These are phyloP conservation scores for Fraxinus latifolia DNA, from an alignment of 305 asterid species.

Conservation along the genomic window DNA sequence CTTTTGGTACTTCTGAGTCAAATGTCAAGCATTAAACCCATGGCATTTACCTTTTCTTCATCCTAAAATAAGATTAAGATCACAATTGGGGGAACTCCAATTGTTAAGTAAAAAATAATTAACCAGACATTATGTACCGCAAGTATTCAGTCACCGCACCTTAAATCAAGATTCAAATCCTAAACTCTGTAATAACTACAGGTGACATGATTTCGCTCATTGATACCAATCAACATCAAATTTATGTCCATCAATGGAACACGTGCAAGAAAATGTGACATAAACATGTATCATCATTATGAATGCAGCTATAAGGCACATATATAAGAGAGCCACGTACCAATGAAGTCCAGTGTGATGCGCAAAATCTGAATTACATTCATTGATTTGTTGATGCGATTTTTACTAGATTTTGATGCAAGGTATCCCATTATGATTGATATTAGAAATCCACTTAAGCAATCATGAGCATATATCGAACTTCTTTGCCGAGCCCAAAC, in stretches of 20 bases:
- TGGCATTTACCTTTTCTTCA: neutral
- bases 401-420: conserved; percentile 64
- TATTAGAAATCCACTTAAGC: conserved; percentile 79
- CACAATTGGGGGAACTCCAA: neutral
- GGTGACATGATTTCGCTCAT: neutral
- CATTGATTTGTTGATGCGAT: conserved; percentile 67
- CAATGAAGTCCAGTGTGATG: conserved; percentile 76
- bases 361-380: conserved; percentile 82
- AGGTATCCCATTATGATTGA: conserved; percentile 73
- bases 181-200: neutral
- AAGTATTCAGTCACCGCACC: neutral
- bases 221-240: neutral
- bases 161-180: neutral
- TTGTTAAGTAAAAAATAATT: neutral
- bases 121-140: neutral
- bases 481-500: conserved; percentile 87
- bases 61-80: neutral
- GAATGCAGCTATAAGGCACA: conserved; percentile 10
- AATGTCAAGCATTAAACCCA: neutral
- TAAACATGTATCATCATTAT: neutral
- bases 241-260: conserved; percentile 13
- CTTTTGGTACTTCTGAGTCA: neutral
- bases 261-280: conserved; percentile 8
- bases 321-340: conserved; percentile 38
- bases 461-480: conserved; percentile 73